Percentiles rank a stretch among this genome's conserved stretches.
phyloP scores from a whole-genome alignment of 2,329 filamentous ascomycete genomes.

The Aspergillus neoniger region DNA sequence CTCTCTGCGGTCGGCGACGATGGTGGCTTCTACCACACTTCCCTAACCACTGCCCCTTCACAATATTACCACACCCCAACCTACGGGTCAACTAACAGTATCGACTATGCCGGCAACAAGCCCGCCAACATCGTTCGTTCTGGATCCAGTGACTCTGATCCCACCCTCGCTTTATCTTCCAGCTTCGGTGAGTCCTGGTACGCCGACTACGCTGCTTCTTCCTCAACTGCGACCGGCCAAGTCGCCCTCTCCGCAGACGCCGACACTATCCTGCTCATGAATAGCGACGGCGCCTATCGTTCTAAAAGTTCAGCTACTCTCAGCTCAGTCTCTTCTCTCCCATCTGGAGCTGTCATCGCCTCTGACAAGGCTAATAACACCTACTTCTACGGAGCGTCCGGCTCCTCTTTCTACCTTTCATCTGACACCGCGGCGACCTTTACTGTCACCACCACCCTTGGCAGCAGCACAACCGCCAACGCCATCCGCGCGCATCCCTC shows the following conservation, averaged over 20 bases:
- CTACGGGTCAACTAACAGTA: conserved; percentile 50
- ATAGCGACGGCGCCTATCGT: conserved; percentile 22
- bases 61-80: conserved; percentile 52
- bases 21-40: conserved; percentile 49
- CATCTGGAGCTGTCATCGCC: conserved; percentile 52
- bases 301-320: conserved; percentile 38
- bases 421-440: conserved; percentile 53
- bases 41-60: conserved; percentile 47
- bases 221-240: conserved; percentile 46
- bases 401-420: conserved; percentile 54
- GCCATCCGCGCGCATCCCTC: conserved; percentile 24
- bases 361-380: conserved; percentile 57
- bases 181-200: conserved; percentile 57
- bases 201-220: conserved; percentile 51
- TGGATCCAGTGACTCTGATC: conserved; percentile 46
- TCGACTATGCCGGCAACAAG: conserved; percentile 47
- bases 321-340: conserved; percentile 48
- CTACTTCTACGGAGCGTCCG: conserved; percentile 56
- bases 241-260: conserved; percentile 56
- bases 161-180: conserved; percentile 50
- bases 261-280: conserved; percentile 42
- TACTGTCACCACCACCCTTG: conserved; percentile 40
- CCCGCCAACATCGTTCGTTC: conserved; percentile 53
- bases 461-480: conserved; percentile 27
- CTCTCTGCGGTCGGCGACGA: conserved; percentile 56